A percentile compares a stretch with the other conserved stretches of the same genome.
Evolutionary conservation across 495 filamentous ascomycete genomes (phyloP).

Genomic region (Elasticomyces elasticus): DNA sequence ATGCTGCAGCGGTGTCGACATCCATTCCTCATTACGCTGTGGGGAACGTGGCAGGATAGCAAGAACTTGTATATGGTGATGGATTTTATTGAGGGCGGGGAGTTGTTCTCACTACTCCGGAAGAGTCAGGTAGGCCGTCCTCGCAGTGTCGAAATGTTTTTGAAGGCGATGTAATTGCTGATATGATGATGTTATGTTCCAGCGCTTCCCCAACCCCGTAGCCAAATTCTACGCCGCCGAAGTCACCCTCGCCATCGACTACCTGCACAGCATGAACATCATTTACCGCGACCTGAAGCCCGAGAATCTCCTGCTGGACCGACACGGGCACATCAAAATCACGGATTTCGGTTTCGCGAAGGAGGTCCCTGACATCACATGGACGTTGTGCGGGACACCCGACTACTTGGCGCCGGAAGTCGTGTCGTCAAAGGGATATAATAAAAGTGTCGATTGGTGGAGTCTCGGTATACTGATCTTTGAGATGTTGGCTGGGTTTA

Average conservation of each 20-base stretch:
- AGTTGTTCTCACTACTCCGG: conserved; percentile 86
- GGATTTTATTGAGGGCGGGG: conserved; percentile 99
- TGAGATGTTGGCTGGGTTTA: conserved; percentile 98
- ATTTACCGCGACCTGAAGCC: conserved; percentile 97
- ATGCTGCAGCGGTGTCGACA: conserved; percentile 95
- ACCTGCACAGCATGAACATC: conserved; percentile 87
- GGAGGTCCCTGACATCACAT: conserved; percentile 95
- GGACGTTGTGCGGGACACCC: conserved; percentile 97
- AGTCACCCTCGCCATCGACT: conserved; percentile 89
- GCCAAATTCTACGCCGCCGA: conserved; percentile 99
- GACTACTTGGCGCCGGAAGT: conserved; percentile 97
- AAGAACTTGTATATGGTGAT: conserved; percentile 99
- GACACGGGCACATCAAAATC: conserved; percentile 95
- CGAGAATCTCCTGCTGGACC: conserved; percentile 87
- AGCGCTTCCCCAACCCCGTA: conserved; percentile 98
- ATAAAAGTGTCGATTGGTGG: conserved; percentile 99
- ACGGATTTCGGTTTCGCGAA: conserved; percentile 99
- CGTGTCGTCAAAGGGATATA: conserved; percentile 94
- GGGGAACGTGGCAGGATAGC: conserved; percentile 95
- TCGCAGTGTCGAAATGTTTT: not conserved
- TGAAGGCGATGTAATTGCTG: too few relatives aligned
- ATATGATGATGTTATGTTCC: not conserved
- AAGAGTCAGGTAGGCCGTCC: conserved; percentile 69
- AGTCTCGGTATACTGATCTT: conserved; percentile 96
- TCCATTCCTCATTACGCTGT: conserved; percentile 92